Conservation (phyloP, 345 rosid genomes). For the Syzygium aqueum region DNA sequence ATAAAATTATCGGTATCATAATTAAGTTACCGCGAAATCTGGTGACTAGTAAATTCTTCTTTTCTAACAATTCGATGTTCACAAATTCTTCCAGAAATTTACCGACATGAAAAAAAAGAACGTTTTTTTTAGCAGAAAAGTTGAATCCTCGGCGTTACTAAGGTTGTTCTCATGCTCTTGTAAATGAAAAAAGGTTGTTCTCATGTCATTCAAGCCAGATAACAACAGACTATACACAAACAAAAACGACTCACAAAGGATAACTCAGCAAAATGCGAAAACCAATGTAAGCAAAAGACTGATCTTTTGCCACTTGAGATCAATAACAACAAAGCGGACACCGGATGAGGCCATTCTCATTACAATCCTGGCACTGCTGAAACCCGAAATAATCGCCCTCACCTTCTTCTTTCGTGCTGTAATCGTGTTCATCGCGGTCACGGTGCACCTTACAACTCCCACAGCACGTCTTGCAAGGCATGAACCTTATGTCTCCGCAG, state of each 20-base stretch:
- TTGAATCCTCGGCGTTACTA: background rate
- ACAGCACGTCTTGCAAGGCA: slow-evolving; percentile 86
- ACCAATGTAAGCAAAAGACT: background rate
- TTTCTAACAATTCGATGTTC: background rate
- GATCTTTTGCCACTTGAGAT: background rate
- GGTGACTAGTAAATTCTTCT: background rate
- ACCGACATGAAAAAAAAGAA: background rate
- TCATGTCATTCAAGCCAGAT: background rate
- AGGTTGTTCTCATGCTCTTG: background rate
- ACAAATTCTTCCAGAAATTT: background rate
- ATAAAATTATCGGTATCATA: background rate
- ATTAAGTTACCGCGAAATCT: background rate
- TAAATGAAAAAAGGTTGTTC: background rate
- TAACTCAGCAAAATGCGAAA: background rate
- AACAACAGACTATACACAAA: background rate
- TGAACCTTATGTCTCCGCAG: slow-evolving; percentile 85
- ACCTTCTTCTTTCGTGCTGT: slow-evolving; percentile 1
- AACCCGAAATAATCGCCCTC: slow-evolving; percentile 46
- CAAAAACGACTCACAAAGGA: background rate
- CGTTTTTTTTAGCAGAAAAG: background rate
- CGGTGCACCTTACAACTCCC: slow-evolving; percentile 84
- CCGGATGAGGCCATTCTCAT: slow-evolving; percentile 83
- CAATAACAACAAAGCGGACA: slow-evolving; percentile 61
- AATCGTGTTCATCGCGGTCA: slow-evolving; percentile 25
- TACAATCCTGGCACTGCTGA: slow-evolving; percentile 75